Percentiles rank a stretch among this genome's conserved stretches.
phyloP scores from a whole-genome alignment of 345 rosid species.

The Xanthoceras sorbifolium region DNA sequence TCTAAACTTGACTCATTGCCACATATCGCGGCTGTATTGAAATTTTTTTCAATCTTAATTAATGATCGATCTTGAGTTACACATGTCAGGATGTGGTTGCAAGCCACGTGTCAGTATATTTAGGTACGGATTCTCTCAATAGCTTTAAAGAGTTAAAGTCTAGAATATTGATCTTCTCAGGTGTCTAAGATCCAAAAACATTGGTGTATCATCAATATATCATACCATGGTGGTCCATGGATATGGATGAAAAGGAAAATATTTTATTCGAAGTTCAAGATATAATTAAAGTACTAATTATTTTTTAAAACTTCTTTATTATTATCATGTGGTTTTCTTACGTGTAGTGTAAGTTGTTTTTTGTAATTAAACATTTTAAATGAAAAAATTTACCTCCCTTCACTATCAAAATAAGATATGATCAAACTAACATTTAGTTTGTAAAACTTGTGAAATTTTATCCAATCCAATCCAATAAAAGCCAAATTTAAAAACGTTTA shows the following conservation, averaged over 20 bases:
- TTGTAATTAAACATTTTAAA: background rate
- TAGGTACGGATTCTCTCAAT: conserved; percentile 30
- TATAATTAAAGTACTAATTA: background rate
- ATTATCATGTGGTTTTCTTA: background rate
- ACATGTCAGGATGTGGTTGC: conserved; percentile 23
- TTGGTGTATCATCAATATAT: conserved; percentile 10
- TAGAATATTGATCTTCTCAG: conserved; percentile 26
- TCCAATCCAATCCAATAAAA: no score
- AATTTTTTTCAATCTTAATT: no score
- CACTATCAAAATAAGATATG: background rate
- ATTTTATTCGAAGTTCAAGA: background rate
- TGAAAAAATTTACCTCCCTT: background rate
- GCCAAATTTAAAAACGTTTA: background rate
- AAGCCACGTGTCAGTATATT: conserved; percentile 11
- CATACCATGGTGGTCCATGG: background rate
- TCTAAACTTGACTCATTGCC: no score
- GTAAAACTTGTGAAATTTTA: no score
- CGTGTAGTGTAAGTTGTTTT: background rate
- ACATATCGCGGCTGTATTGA: no score
- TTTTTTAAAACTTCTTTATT: background rate
- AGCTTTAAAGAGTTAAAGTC: conserved; percentile 8
- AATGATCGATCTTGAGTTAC: background rate
- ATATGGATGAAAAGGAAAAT: background rate
- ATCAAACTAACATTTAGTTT: background rate
- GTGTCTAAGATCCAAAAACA: conserved; percentile 55